Evolutionary conservation across 495 filamentous ascomycete species (phyloP), one percentile per base, ranked within the genome.

Genomic region (Xylaria sp.): DNA sequence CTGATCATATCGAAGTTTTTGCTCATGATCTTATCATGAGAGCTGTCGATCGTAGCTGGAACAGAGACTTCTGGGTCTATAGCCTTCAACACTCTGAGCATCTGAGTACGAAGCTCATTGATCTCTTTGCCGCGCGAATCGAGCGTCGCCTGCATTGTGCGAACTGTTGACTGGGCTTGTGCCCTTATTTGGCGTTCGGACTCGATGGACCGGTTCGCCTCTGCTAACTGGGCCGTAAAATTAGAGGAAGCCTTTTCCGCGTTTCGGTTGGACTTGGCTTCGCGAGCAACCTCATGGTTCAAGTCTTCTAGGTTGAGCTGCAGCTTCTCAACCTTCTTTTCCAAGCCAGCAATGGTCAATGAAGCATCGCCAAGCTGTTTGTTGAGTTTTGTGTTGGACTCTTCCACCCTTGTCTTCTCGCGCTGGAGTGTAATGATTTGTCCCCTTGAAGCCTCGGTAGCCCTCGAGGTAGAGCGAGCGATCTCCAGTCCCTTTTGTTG

Each of bases 401-500:
- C 95, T 53, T 97, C 94, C 0, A 93, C 74, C 79, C 91, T 95
- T 0, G 88, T 76, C 81, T 97, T 98, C 73, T 97, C 96, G 12
- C 92, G 87, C 73, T 96, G 93, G 6, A 98, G 82, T 33, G 86
- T 90, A 24, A 88, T 78, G 69, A 98, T 82, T 59, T 94, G 91
- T n/a, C 90, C 86, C 24, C 94, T 89, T 55, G 95, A 93, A 68
- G 88, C 92, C 68, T 99, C 96, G 67, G 88, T 93, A 35, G 93
- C 96, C 68, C 89, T 90, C 3, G 95, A 97, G 71, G 88, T 93
- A 5, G 96, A 95, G 50, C 97, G 87, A 37, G 94, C 95, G 77
- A 99, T 96, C 77, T 99, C 96, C 9, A 99, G 89, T 55, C 97
- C 97, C 86, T 99, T 99, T 75, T 98, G 95, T 74, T 99, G 96